Base-by-base conservation (phyloP, 768 basidiomycete species). In the Botryobasidium botryosum region DNA sequence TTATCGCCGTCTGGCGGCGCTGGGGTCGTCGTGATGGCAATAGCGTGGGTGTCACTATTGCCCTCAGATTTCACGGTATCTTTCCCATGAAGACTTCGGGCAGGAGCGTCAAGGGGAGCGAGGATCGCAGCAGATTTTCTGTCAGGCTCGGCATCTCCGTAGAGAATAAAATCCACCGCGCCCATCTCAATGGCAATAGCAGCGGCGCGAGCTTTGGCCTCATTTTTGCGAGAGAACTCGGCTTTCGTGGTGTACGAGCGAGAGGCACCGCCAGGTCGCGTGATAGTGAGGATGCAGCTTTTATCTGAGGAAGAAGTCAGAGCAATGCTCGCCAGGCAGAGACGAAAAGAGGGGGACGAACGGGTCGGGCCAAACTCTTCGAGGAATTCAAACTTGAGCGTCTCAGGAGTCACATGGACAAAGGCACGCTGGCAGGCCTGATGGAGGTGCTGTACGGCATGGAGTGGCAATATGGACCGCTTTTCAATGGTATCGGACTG, bases 251-350 rank as follows among this genome's bases (percentile, higher is more conserved):
- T 64, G 59, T 77, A 79, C 0, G 71, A 69, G 36, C 74, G 64
- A 4, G 59, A 58, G 2, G 56, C 46, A 15, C 73, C 75, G 26
- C 70, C 64, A 0, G 73, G 74, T 18, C 68, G 71, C 1, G 64
- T 70, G 46, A 79, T 70, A 1, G 74, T 75, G 32, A 79, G 55
- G 40, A 74, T 73, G 51, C 78, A 77, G 43, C 70, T 69, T 53
- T 71, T 75, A 48, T 55, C 75, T 79, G 53, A 6, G 29, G 23
- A 20, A 42, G 6, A 1, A n/a, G 10, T 27, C 13, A n/a, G 20
- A 17, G 2, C 2, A 28, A 32, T 38, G 27, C 23, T 15, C 21
- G 48, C 6, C 40, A 46, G 12, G 15, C 18, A 24, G 23, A 48
- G 36, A 6, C 3, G 50, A 52, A 12, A 21, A 48, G 53, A 51